phyloP scores from a whole-genome alignment of 1,284 basidiomycete genomes.

The Leccinum colubrinum region DNA sequence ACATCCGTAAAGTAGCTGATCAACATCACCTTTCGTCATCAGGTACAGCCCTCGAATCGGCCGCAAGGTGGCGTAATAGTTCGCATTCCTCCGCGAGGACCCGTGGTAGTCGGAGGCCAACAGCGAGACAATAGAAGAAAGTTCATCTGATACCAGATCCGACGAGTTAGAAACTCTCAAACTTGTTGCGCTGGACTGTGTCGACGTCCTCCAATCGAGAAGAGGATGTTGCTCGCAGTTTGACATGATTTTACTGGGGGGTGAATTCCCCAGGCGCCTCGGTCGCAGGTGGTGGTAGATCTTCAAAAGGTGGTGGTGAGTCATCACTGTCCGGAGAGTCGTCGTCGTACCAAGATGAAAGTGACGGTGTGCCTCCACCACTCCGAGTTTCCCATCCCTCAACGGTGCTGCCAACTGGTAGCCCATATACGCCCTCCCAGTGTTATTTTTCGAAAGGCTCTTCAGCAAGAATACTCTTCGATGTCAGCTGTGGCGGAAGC shows the following conservation, averaged over 20 bases:
- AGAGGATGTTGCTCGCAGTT: not conserved
- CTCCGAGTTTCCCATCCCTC: slow-evolving; percentile 38
- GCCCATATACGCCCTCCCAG: slow-evolving; percentile 63
- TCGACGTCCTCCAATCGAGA: slow-evolving; percentile 32
- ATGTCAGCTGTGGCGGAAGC: slow-evolving; percentile 49
- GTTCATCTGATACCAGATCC: slow-evolving; percentile 56
- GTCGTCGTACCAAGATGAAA: slow-evolving; percentile 49
- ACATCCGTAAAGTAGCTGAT: slow-evolving; percentile 71
- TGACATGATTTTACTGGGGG: too few species aligned
- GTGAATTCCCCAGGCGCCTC: too few species aligned
- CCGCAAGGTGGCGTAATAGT: slow-evolving; percentile 64
- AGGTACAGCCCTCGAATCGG: slow-evolving; percentile 63
- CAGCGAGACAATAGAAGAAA: slow-evolving; percentile 59
- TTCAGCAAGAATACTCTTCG: slow-evolving; percentile 72
- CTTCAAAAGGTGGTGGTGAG: slow-evolving; percentile 16
- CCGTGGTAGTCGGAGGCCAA: slow-evolving; percentile 54
- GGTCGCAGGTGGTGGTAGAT: slow-evolving; percentile 16
- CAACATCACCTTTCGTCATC: slow-evolving; percentile 67
- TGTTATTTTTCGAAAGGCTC: slow-evolving; percentile 79
- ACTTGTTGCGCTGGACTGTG: slow-evolving; percentile 21
- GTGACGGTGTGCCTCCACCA: slow-evolving; percentile 44
- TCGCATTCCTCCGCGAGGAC: slow-evolving; percentile 71
- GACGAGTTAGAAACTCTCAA: slow-evolving; percentile 54
- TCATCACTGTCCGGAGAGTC: slow-evolving; percentile 33
- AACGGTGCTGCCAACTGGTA: slow-evolving; percentile 41